These are phyloP conservation scores for Phaeotremella skinneri DNA, from an alignment of 768 basidiomycete species.

Conservation along the genomic window DNA sequence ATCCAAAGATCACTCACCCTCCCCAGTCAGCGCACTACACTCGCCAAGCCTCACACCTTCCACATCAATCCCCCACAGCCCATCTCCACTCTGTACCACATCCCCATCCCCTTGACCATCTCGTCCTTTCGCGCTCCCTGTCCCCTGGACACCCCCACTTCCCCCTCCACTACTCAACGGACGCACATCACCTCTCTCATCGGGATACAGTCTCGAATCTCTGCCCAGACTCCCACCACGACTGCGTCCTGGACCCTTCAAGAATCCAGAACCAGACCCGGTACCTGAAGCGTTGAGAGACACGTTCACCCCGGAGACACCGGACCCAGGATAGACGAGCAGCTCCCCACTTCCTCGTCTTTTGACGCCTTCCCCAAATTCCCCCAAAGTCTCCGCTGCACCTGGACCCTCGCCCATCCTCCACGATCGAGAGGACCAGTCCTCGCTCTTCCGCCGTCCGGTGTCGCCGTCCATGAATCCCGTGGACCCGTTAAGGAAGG, in stretches of 20 bases:
- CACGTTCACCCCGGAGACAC: neutral
- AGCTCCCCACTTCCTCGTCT: slow-evolving; percentile 35
- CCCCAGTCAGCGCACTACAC: slow-evolving; percentile 39
- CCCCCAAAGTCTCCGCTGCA: slow-evolving; percentile 37
- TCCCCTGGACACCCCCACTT: neutral
- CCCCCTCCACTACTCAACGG: neutral
- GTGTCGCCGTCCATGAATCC: neutral
- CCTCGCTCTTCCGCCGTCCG: slow-evolving; percentile 32
- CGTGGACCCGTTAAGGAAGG: neutral
- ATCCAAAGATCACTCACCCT: slow-evolving; percentile 33
- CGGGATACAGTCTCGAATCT: slow-evolving; percentile 34
- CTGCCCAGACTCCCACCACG: slow-evolving; percentile 38
- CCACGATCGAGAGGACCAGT: slow-evolving; percentile 39
- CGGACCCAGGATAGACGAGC: slow-evolving; percentile 14
- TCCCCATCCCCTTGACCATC: slow-evolving; percentile 5
- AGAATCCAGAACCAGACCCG: slow-evolving; percentile 6
- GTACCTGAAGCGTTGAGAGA: neutral
- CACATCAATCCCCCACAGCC: slow-evolving; percentile 39
- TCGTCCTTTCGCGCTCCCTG: too few species aligned
- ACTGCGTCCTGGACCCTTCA: slow-evolving; percentile 11
- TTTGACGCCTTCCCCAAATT: slow-evolving; percentile 42
- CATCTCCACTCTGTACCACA: slow-evolving; percentile 16
- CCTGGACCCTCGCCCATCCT: slow-evolving; percentile 41
- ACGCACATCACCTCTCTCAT: slow-evolving; percentile 1
- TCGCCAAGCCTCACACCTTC: slow-evolving; percentile 42